Percentiles rank a stretch among this genome's conserved stretches.
Conservation (phyloP, 2,329 filamentous ascomycete genomes). For the Grosmannia clavigera region DNA sequence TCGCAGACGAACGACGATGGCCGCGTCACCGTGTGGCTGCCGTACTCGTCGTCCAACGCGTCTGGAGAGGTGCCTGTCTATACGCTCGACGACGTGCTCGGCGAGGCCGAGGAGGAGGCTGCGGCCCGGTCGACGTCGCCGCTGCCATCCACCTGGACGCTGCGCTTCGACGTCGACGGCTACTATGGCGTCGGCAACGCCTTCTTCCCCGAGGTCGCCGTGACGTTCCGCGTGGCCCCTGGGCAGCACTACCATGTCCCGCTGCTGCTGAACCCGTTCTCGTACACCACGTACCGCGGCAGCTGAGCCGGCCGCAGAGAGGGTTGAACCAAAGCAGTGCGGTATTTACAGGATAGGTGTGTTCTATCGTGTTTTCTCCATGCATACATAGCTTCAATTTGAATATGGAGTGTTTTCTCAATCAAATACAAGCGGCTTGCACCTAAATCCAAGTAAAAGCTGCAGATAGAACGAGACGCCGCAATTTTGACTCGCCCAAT, state of each 20-base stretch:
- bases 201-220: constrained; percentile 48
- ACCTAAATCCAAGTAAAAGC: not conserved
- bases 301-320: constrained; percentile 32
- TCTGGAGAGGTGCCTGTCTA: constrained; percentile 46
- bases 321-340: too few species aligned
- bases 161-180: constrained; percentile 58
- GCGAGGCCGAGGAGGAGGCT: constrained; percentile 20
- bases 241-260: constrained; percentile 70
- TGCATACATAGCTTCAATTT: not conserved
- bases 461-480: not conserved
- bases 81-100: constrained; percentile 44
- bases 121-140: constrained; percentile 11
- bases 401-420: not conserved
- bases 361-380: not conserved
- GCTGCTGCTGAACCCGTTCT: constrained; percentile 62
- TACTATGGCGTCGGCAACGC: constrained; percentile 54
- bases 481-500: not conserved
- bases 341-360: too few species aligned
- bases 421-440: not conserved
- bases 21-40: constrained; percentile 57
- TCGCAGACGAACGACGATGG: constrained; percentile 66
- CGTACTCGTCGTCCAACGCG: constrained; percentile 36
- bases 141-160: constrained; percentile 44
- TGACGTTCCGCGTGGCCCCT: constrained; percentile 37
- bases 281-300: constrained; percentile 72